These are phyloP conservation scores for Exophiala alcalophila DNA, from an alignment of 2,329 filamentous ascomycete species.

Conservation along the genomic window DNA sequence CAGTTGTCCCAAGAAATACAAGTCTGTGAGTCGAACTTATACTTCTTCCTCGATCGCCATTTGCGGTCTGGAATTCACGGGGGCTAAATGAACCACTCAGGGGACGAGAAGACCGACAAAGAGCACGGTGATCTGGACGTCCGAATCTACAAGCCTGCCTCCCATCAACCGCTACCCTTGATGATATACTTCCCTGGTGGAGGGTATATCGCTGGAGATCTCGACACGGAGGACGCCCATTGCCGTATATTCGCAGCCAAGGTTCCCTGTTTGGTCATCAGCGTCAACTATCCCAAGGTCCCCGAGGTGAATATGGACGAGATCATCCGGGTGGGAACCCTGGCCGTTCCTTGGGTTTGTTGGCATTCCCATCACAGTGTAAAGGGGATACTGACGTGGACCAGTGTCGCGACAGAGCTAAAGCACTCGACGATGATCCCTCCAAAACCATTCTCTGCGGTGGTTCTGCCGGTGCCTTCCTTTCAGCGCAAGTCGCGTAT, in stretches of 20 bases:
- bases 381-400: not conserved
- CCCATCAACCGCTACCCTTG: slow-evolving; percentile 32
- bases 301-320: slow-evolving; percentile 23
- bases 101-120: slow-evolving; percentile 22
- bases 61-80: no score
- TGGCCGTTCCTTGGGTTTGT: slow-evolving; percentile 23
- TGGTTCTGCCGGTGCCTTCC: slow-evolving; percentile 25
- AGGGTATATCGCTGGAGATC: slow-evolving; percentile 36
- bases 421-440: slow-evolving; percentile 20
- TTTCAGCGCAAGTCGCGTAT: slow-evolving; percentile 22
- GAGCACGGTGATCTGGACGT: slow-evolving; percentile 18
- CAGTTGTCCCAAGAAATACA: slow-evolving; percentile 17
- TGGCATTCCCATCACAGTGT: not conserved
- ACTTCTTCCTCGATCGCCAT: no score
- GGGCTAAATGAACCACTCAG: no score
- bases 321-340: slow-evolving; percentile 19
- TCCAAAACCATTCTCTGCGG: slow-evolving; percentile 23
- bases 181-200: slow-evolving; percentile 40
- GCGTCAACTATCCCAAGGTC: slow-evolving; percentile 35
- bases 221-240: slow-evolving; percentile 38
- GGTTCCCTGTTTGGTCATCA: slow-evolving; percentile 36
- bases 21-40: slow-evolving; percentile 23
- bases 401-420: slow-evolving; percentile 16
- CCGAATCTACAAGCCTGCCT: slow-evolving; percentile 27
- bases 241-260: slow-evolving; percentile 35